Evolutionary conservation across 768 basidiomycete species (phyloP).

Genomic region (Mycena amicta): DNA sequence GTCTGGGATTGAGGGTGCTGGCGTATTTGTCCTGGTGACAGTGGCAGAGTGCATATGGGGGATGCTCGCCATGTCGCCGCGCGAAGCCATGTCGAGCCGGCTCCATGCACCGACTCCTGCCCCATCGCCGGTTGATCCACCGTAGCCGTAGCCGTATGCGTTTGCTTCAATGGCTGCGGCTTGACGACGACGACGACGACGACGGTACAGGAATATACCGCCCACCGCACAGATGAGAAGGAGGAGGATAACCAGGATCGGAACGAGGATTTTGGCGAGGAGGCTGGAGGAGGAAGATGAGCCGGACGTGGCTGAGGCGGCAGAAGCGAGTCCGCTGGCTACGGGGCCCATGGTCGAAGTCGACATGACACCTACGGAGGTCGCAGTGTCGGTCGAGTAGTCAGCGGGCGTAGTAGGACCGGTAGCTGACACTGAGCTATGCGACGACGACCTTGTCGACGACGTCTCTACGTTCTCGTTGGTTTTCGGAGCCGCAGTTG

Average conservation of each 20-base stretch:
- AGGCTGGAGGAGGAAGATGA: not conserved
- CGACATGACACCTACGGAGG: not conserved
- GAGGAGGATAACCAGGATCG: not conserved
- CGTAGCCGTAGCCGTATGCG: not conserved
- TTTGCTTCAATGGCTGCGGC: not conserved
- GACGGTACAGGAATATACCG: not conserved
- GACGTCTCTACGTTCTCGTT: not conserved
- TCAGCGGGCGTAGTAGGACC: not conserved
- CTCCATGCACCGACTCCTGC: conserved; percentile 16
- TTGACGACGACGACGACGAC: not conserved
- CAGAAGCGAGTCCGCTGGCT: not conserved
- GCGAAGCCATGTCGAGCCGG: conserved; percentile 20
- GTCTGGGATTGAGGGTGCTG: not conserved
- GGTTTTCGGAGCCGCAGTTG: not conserved
- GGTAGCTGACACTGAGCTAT: too few species aligned
- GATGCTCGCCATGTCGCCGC: conserved; percentile 11
- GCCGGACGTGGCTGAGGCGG: not conserved
- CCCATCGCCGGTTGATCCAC: not conserved
- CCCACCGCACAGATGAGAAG: not conserved
- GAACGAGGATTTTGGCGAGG: not conserved
- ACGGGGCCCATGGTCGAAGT: not conserved
- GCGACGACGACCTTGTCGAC: not conserved
- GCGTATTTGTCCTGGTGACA: not conserved
- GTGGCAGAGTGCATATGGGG: not conserved
- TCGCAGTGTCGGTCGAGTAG: not conserved